These are phyloP conservation scores for Cystofilobasidium capitatum DNA, from an alignment of 768 basidiomycete species.

Conservation along the genomic window DNA sequence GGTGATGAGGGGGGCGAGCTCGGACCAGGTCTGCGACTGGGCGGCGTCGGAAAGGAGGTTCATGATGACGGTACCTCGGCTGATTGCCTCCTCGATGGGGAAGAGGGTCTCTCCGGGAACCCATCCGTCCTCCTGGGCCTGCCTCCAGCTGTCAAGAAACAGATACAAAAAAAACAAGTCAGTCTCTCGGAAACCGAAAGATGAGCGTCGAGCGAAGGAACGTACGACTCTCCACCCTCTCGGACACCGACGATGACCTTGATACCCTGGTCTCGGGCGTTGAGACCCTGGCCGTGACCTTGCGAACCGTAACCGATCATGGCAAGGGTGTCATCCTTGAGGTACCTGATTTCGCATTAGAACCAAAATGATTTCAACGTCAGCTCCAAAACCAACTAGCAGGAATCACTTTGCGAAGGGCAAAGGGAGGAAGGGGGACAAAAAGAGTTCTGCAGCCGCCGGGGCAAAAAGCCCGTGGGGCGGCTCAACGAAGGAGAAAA, in stretches of 20 bases:
- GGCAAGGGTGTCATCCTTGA: slow-evolving; percentile 98
- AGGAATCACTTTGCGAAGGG: not conserved
- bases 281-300: slow-evolving; percentile 95
- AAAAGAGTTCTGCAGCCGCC: not conserved
- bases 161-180: not conserved
- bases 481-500: not conserved
- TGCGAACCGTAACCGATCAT: slow-evolving; percentile 98
- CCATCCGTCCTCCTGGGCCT: slow-evolving; percentile 56
- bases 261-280: slow-evolving; percentile 96
- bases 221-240: slow-evolving; percentile 72
- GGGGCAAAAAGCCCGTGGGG: not conserved
- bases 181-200: not conserved
- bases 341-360: slow-evolving; percentile 57
- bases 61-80: slow-evolving; percentile 96
- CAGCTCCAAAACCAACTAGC: not conserved
- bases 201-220: slow-evolving; percentile 58
- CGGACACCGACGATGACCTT: slow-evolving; percentile 99
- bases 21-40: slow-evolving; percentile 92
- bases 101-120: slow-evolving; percentile 94
- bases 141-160: slow-evolving; percentile 54
- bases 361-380: not conserved
- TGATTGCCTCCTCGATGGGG: slow-evolving; percentile 94
- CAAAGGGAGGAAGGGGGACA: not conserved
- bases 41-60: slow-evolving; percentile 98
- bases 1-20: slow-evolving; percentile 84